Base-by-base conservation (phyloP, 768 basidiomycete genomes). In the Leccinum fibrillosum region DNA sequence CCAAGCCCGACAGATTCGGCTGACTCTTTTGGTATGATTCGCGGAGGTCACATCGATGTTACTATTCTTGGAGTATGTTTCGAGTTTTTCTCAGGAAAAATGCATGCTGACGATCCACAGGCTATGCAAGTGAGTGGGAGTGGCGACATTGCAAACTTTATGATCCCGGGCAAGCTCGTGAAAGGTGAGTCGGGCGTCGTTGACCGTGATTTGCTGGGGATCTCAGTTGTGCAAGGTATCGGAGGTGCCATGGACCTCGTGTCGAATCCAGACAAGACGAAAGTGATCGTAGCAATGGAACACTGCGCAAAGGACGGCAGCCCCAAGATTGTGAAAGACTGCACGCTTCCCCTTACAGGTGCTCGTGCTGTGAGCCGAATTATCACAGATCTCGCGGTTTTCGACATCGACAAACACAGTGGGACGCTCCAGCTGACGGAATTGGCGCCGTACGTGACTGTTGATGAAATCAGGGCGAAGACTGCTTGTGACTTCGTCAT, bases 171-270 rank as follows among this genome's bases (percentile, higher is more conserved):
- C 13, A 95, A 97, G 77, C 82, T 94, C 69, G 81, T 93, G 34
- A 92, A 90, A 79, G 89, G 89, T 82, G 62, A 15, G 63, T 15
- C 32, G 35, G n/a, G 60, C 91, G 89, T 92, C 92, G 42, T 28
- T 35, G 39, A 53, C 13, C 45, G 21, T 21, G 52, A 12, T 51
- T 58, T 4, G n/a, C 39, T 17, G 10, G 39, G 39, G n/a, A 57
- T 56, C 56, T 71, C 28, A n/a, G 4, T 12, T 57, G 56, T 25
- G 52, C 66, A 39, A 89, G 91, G 92, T 47, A 95, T 97, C 70
- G 94, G 95, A 11, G 95, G 94, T 52, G 94, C 94, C 11, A 95
- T 95, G 93, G 94, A 96, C 71, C 85, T 95, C 50, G 93, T 94
- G 57, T 96, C 94, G 57, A 97, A 96, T 75, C 95, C 95, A 0